Base-by-base conservation (phyloP, 2,329 filamentous ascomycete genomes). In the Sporothrix inflata region DNA sequence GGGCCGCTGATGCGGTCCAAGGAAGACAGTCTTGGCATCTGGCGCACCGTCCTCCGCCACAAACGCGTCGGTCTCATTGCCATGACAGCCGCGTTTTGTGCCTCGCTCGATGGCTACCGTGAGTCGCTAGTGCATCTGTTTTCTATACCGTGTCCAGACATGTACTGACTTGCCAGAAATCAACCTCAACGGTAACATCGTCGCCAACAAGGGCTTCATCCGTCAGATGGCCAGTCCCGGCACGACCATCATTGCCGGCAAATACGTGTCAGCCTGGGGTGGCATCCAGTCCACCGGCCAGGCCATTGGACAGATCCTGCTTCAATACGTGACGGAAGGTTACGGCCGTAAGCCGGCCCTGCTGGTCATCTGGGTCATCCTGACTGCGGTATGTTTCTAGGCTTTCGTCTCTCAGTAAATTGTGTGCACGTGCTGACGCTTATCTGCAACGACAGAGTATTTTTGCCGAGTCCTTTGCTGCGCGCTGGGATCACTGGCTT, bases 31-130 rank as follows among this genome's bases (percentile, higher is more conserved):
- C 76, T 83, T 3, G 75, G 75, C 38, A 76, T 83, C n/a, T 83
- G 81, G 81, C 76, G 82, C 67, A 80, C 77, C 60, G 78, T 81
- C 6, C 72, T 73, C 7, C 76, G 77, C 61, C 82, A 81, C 76
- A 83, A 82, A 51, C 73, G 75, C 0, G 77, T 82, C 0, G 79
- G 78, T 0, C 21, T 76, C 34, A 78, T 83, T 30, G 81, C 81
- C 1, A 84, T 83, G 82, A 71, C 75, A 65, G 82, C 81, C 5
- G 80, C 82, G 0, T 84, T 84, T 67, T 80, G 79, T 63, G 82
- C 82, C 16, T 79, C 82, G 0, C 75, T 83, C 0, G 82, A 84
- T 75, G 82, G 82, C 2, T 84, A 84, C 70, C 82, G 81, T 82
- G 74, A 24, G 76, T 65, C 1, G 19, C 55, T 5, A 11, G 7